These are phyloP conservation scores for Liquidambar formosana DNA, from an alignment of 164 flowering plant genomes.

Conservation along the genomic window DNA sequence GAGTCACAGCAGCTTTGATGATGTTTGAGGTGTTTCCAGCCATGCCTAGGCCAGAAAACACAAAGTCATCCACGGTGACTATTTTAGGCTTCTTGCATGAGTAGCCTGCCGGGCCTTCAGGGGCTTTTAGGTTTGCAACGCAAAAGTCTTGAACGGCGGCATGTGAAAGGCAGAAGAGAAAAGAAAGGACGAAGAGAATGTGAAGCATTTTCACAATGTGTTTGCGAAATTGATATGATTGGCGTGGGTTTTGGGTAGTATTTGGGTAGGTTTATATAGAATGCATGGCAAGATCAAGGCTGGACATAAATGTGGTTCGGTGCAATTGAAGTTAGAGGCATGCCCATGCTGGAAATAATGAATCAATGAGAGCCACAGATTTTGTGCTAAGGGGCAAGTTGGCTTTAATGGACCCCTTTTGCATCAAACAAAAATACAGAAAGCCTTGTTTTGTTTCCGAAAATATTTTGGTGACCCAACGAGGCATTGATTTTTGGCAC, in stretches of 20 bases:
- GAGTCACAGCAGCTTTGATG: slow-evolving; percentile 41
- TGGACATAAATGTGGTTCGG: background rate
- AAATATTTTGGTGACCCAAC: no score
- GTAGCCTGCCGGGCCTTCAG: slow-evolving; percentile 35
- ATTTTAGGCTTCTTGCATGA: slow-evolving; percentile 31
- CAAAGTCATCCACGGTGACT: slow-evolving; percentile 38
- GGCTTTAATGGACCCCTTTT: background rate
- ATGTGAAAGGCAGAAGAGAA: slow-evolving; percentile 16
- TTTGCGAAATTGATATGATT: background rate
- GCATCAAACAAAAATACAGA: slow-evolving; percentile 2
- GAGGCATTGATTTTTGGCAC: background rate
- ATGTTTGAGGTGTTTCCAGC: slow-evolving; percentile 46
- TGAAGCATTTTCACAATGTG: slow-evolving; percentile 11
- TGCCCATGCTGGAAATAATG: slow-evolving; percentile 1
- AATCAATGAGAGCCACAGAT: background rate
- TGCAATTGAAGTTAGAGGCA: background rate
- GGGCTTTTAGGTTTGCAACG: slow-evolving; percentile 29
- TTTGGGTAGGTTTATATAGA: slow-evolving; percentile 1
- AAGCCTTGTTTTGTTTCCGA: background rate
- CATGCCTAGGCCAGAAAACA: slow-evolving; percentile 24
- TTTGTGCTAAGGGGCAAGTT: background rate
- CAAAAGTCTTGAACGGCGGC: slow-evolving; percentile 39
- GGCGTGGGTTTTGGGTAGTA: background rate
- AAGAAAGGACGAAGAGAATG: slow-evolving; percentile 14
- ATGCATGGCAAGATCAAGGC: background rate